Percentiles rank a stretch among this genome's conserved stretches.
These are phyloP conservation scores for Leccinum imitatum DNA, from an alignment of 768 basidiomycete species.

Conservation along the genomic window DNA sequence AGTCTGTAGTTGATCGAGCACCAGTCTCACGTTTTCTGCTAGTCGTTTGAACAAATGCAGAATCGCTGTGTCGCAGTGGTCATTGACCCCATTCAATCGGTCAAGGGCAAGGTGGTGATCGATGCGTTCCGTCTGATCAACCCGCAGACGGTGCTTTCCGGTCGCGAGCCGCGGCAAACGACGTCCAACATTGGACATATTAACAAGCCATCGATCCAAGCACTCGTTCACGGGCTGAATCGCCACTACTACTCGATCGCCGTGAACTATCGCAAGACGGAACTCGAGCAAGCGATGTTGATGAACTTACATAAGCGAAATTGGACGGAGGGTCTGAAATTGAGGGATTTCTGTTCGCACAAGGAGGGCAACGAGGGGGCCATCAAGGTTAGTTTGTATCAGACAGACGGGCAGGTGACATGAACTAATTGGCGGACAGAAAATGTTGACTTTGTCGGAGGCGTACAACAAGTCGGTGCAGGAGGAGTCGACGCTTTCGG, in stretches of 20 bases:
- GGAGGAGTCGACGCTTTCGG: constrained; percentile 93
- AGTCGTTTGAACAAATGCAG: constrained; percentile 97
- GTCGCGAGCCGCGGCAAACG: constrained; percentile 94
- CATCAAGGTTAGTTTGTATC: constrained; percentile 72
- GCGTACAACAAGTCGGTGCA: constrained; percentile 98
- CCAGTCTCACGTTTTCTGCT: constrained; percentile 15
- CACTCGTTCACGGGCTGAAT: constrained; percentile 95
- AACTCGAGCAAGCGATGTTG: constrained; percentile 96
- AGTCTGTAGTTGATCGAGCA: constrained; percentile 3
- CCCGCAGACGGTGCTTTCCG: constrained; percentile 84
- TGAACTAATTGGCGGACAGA: constrained; percentile 20
- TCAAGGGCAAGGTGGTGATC: constrained; percentile 98
- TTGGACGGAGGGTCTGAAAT: constrained; percentile 96
- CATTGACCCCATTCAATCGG: constrained; percentile 97
- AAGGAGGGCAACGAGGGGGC: constrained; percentile 89
- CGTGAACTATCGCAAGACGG: constrained; percentile 97
- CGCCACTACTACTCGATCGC: constrained; percentile 98
- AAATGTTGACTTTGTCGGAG: constrained; percentile 91
- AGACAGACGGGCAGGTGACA: constrained; percentile 13
- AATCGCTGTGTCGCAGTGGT: constrained; percentile 95
- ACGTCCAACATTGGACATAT: constrained; percentile 99
- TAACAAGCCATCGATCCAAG: constrained; percentile 99
- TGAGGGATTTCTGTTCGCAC: constrained; percentile 87
- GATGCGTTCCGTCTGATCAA: constrained; percentile 98
- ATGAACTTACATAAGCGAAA: constrained; percentile 99